Evolutionary conservation across 2,329 filamentous ascomycete species (phyloP).

Genomic region (Pseudogymnoascus pannorum): DNA sequence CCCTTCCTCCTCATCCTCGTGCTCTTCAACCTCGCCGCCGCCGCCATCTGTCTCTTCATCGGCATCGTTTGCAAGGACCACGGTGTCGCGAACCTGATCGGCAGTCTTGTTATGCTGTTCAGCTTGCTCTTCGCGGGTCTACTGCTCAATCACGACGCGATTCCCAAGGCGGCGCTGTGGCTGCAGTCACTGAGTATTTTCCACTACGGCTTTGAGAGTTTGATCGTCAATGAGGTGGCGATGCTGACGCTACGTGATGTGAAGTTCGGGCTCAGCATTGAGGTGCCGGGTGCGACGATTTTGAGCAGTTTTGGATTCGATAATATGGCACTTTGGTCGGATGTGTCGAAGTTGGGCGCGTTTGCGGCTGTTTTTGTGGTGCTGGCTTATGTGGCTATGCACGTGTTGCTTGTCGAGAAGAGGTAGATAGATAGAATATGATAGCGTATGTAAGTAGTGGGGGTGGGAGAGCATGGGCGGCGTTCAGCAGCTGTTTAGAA

Average conservation of each 20-base stretch:
- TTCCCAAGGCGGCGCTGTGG: constrained; percentile 79
- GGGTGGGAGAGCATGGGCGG: neutral
- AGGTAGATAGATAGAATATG: constrained; percentile 47
- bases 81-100: constrained; percentile 87
- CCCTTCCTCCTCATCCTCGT: constrained; percentile 89
- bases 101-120: constrained; percentile 95
- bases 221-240: constrained; percentile 95
- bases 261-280: constrained; percentile 94
- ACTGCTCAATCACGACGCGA: constrained; percentile 88
- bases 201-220: constrained; percentile 92
- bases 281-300: constrained; percentile 89
- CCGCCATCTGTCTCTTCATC: constrained; percentile 90
- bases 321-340: constrained; percentile 75
- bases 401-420: constrained; percentile 85
- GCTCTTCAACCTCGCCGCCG: constrained; percentile 90
- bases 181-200: constrained; percentile 92
- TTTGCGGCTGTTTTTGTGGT: constrained; percentile 80
- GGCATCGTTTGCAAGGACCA: constrained; percentile 90
- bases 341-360: constrained; percentile 72
- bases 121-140: constrained; percentile 90
- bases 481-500: constrained; percentile 1
- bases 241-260: constrained; percentile 84
- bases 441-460: constrained; percentile 9
- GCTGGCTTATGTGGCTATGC: constrained; percentile 87
- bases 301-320: constrained; percentile 92